Percentiles rank a stretch among this genome's conserved stretches.
Evolutionary conservation across 75 land plant species (phyloP).

Genomic region (Isoetes taiwanensis): DNA sequence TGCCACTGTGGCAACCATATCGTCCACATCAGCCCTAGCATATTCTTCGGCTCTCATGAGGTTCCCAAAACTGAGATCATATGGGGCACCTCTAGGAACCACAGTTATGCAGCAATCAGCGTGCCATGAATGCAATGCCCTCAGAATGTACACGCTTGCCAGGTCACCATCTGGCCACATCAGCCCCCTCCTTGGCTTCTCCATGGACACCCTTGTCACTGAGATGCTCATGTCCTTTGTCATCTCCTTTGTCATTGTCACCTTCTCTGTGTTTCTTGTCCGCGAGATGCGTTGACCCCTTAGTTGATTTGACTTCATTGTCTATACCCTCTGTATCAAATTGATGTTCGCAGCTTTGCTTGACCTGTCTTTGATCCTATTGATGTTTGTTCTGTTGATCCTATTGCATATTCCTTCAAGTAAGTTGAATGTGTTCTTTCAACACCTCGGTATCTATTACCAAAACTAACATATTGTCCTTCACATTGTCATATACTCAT

Average conservation of each 20-base stretch:
- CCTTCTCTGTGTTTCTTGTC: conserved; percentile 26
- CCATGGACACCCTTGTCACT: conserved; percentile 18
- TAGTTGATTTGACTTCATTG: too few species aligned
- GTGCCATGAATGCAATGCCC: conserved; percentile 29
- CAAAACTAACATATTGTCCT: too few species aligned
- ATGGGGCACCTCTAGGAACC: not conserved
- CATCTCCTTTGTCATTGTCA: conserved; percentile 29
- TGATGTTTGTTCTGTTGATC: too few species aligned
- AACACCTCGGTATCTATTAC: too few species aligned
- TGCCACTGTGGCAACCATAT: conserved; percentile 26
- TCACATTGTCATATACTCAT: too few species aligned
- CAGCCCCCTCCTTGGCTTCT: conserved; percentile 15
- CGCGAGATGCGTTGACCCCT: conserved; percentile 31
- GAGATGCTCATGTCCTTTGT: conserved; percentile 28
- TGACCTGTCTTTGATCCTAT: too few species aligned
- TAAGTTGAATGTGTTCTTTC: too few species aligned
- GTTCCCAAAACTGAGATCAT: conserved; percentile 8
- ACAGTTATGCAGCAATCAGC: conserved; percentile 9
- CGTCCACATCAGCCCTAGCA: conserved; percentile 29
- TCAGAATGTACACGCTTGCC: conserved; percentile 3
- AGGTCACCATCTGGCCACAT: conserved; percentile 5
- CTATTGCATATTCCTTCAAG: too few species aligned
- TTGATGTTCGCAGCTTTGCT: too few species aligned
- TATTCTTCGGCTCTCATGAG: conserved; percentile 23
- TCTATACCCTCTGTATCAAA: too few species aligned